Evolutionary conservation across 768 basidiomycete species (phyloP).

Genomic region (Phaeotremella skinneri): DNA sequence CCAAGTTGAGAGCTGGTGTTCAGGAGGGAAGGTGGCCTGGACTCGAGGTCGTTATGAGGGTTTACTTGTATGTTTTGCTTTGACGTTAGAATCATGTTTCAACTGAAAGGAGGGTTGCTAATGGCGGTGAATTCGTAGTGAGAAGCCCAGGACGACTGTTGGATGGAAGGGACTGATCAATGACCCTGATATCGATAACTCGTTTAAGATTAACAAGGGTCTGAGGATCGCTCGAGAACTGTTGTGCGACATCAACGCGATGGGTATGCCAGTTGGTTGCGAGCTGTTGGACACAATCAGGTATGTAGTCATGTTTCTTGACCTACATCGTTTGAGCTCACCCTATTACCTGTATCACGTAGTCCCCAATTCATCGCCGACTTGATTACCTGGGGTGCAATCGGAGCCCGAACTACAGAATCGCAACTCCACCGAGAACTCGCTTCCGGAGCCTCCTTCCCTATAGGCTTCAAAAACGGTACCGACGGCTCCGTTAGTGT

Average conservation of each 20-base stretch:
- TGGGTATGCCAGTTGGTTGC: slow-evolving; percentile 89
- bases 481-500: slow-evolving; percentile 86
- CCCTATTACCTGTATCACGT: not conserved
- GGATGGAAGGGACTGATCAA: slow-evolving; percentile 80
- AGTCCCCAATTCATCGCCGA: slow-evolving; percentile 91
- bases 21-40: slow-evolving; percentile 63
- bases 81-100: not conserved
- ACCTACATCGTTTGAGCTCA: not conserved
- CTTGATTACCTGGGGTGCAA: slow-evolving; percentile 90
- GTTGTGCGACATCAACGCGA: slow-evolving; percentile 81
- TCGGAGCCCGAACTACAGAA: slow-evolving; percentile 96
- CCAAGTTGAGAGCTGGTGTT: slow-evolving; percentile 58
- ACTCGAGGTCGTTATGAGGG: slow-evolving; percentile 89
- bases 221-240: slow-evolving; percentile 81
- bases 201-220: slow-evolving; percentile 96
- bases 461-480: slow-evolving; percentile 96
- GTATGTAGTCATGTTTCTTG: slow-evolving; percentile 26
- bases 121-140: slow-evolving; percentile 19
- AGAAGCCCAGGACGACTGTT: slow-evolving; percentile 96
- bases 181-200: slow-evolving; percentile 92
- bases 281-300: slow-evolving; percentile 75
- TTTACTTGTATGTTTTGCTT: slow-evolving; percentile 78
- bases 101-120: not conserved
- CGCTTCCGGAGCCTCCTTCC: slow-evolving; percentile 93
- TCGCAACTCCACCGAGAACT: slow-evolving; percentile 96